Base-by-base conservation (phyloP, 208 protist genomes). In the Trypanosoma avium region DNA sequence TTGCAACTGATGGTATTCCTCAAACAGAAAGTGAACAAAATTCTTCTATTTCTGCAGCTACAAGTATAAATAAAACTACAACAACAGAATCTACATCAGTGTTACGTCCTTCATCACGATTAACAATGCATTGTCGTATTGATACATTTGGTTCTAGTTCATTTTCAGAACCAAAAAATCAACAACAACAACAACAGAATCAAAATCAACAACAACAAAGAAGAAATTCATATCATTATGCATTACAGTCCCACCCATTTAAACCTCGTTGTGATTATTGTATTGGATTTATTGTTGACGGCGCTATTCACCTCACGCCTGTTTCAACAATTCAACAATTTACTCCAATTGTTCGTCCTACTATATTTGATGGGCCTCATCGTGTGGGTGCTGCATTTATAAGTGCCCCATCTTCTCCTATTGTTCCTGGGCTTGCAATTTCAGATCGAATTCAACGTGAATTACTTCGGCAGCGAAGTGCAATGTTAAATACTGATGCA, bases 141-240 rank as follows among this genome's bases (percentile, higher is more conserved):
- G 86, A 95, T 63, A 90, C 81, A 0, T 95, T 93, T 57, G 84
- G 82, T 33, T 90, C 82, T 0, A 61, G 62, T 1, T 94, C 88
- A 9, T 92, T 94, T 42, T 50, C 46, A 6, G 59, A 80, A 57
- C 68, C 49, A 59, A 17, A 48, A 45, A 42, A 57, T n/a, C 42
- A 61, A 54, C 63, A 65, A 21, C 32, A 61, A n/a, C 32, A 43
- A 38, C 32, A 45, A 22, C 6, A 32, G 53, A 43, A 69, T 17
- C 40, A 70, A 33, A 19, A 13, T 0, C 48, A 38, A 50, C 56
- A n/a, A 0, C 48, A 36, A 49, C 55, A 66, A 59, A 63, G 59
- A 26, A 61, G 64, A 24, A 63, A 80, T 57, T 76, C 68, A 10
- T 89, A 87, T 61, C 42, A 57, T 17, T 96, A 94, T 65, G 76